Evolutionary conservation across 306 rosid species (phyloP).

Genomic region (Casuarina glauca): DNA sequence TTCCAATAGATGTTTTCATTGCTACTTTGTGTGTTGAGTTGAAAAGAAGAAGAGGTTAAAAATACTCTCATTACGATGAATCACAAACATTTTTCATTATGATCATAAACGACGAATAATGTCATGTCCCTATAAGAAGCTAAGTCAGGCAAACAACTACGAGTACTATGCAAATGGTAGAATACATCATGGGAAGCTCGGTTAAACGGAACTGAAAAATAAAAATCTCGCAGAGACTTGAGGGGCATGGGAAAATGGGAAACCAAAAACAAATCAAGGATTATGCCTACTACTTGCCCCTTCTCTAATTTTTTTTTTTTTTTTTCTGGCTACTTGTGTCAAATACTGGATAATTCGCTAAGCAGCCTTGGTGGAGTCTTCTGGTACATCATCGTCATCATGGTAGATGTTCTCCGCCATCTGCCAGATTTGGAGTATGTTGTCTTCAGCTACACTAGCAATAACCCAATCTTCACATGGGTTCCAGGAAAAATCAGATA

Average conservation of each 20-base stretch:
- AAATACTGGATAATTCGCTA: conserved; percentile 35
- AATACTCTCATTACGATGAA: background rate
- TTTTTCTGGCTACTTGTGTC: conserved; percentile 9
- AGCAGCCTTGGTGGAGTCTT: conserved; percentile 67
- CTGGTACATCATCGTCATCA: conserved; percentile 94
- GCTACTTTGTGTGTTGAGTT: background rate
- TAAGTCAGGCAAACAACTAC: conserved; percentile 9
- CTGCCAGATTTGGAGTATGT: conserved; percentile 99
- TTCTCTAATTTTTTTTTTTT: conserved; percentile 11
- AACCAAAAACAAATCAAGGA: conserved; percentile 9
- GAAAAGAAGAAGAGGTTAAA: background rate
- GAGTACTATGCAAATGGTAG: conserved; percentile 13
- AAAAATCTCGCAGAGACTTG: background rate
- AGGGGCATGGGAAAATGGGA: background rate
- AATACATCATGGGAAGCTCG: conserved; percentile 9
- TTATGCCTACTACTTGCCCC: conserved; percentile 6
- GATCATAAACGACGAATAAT: background rate
- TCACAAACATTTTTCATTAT: background rate
- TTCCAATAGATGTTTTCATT: background rate
- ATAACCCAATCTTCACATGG: conserved; percentile 99
- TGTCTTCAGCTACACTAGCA: conserved; percentile 96
- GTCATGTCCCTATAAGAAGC: background rate
- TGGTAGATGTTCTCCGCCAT: conserved; percentile 99
- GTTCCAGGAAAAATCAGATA: conserved; percentile 97
- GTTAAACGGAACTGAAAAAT: conserved; percentile 1